phyloP scores from a whole-genome alignment of 2,329 filamentous ascomycete genomes.

The Penicillium decumbens region DNA sequence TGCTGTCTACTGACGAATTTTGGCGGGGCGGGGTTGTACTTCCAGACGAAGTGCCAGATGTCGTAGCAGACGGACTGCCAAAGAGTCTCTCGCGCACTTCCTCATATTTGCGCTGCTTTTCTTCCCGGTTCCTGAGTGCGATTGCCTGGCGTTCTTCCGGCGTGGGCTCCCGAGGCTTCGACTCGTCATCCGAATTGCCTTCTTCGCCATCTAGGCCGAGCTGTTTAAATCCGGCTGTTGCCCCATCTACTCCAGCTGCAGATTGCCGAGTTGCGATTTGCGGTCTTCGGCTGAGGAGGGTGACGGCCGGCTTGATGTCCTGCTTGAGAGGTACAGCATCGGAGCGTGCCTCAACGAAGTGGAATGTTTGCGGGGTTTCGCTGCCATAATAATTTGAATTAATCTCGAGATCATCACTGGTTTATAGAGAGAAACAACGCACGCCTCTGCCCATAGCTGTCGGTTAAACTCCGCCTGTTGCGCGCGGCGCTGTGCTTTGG shows the following conservation, averaged over 20 bases:
- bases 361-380: conserved; percentile 68
- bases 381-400: conserved; percentile 40
- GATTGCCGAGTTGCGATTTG: conserved; percentile 57
- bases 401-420: not conserved
- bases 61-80: conserved; percentile 51
- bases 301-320: conserved; percentile 76
- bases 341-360: conserved; percentile 66
- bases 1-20: conserved; percentile 30
- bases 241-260: conserved; percentile 38
- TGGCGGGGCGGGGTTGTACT: conserved; percentile 56
- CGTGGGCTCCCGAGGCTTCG: conserved; percentile 58
- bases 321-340: conserved; percentile 59
- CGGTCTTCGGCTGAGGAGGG: conserved; percentile 79
- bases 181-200: conserved; percentile 63
- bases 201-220: conserved; percentile 48
- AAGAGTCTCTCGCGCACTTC: conserved; percentile 85
- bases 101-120: conserved; percentile 86
- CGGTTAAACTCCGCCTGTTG: conserved; percentile 79
- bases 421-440: conserved; percentile 24
- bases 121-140: conserved; percentile 74
- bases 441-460: conserved; percentile 87
- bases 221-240: conserved; percentile 41
- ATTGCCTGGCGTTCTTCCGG: conserved; percentile 73
- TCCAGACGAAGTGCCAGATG: conserved; percentile 57
- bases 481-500: conserved; percentile 71